Evolutionary conservation across 345 rosid genomes (phyloP).

Genomic region (Microthlaspi erraticum): DNA sequence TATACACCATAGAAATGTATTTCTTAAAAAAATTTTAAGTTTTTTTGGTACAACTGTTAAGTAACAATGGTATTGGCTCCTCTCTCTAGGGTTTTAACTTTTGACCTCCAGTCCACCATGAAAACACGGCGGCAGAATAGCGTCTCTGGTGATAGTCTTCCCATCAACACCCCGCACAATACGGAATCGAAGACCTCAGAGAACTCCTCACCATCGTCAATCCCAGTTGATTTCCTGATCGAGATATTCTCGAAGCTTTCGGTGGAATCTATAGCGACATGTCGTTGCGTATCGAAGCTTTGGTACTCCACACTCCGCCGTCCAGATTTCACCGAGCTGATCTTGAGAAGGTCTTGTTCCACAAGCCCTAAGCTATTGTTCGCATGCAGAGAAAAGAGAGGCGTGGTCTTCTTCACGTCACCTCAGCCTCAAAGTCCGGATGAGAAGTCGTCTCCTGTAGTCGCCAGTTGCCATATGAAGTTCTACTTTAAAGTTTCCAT

Average conservation of each 20-base stretch:
- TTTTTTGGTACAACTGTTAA: no score
- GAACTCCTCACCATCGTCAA: not conserved
- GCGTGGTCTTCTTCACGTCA: not conserved
- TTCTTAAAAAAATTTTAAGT: no score
- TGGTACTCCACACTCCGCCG: not conserved
- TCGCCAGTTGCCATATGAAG: not conserved
- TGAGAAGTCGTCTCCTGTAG: not conserved
- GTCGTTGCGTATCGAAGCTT: slow-evolving; percentile 12
- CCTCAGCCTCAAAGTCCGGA: not conserved
- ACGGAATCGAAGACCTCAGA: not conserved
- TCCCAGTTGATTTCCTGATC: not conserved
- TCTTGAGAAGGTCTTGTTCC: not conserved
- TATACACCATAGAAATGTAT: no score
- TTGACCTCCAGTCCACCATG: no score
- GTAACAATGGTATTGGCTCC: no score
- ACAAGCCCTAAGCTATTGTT: not conserved
- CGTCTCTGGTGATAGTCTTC: no score
- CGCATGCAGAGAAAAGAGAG: no score
- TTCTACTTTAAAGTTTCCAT: no score
- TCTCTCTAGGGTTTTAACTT: no score
- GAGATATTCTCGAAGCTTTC: slow-evolving; percentile 7
- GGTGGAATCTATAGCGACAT: not conserved
- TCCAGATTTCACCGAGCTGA: not conserved
- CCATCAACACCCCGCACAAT: not conserved
- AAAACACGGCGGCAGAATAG: no score